Evolutionary conservation across 1,139 yeast species (phyloP).

Genomic region (Blastobotrys arbuscula): DNA sequence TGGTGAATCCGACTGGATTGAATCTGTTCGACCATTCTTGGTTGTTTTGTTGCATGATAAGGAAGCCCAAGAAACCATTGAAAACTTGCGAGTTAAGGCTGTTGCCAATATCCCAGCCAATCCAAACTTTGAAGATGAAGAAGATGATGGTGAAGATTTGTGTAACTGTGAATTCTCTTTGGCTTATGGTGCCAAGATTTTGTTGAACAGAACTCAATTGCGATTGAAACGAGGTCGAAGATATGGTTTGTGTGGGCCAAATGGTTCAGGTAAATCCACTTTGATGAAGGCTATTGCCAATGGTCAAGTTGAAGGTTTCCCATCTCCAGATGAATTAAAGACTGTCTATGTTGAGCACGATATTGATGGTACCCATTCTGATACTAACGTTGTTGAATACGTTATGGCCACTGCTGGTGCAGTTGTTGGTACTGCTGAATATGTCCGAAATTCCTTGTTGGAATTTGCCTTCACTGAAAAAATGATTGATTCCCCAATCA

Average conservation of each 20-base stretch:
- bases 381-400: slow-evolving; percentile 86
- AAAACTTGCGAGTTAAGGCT: slow-evolving; percentile 92
- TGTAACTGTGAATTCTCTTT: slow-evolving; percentile 99
- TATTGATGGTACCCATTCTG: slow-evolving; percentile 97
- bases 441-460: slow-evolving; percentile 59
- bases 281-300: slow-evolving; percentile 99
- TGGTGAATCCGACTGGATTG: slow-evolving; percentile 87
- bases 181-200: slow-evolving; percentile 99
- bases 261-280: slow-evolving; percentile 99
- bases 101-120: slow-evolving; percentile 97
- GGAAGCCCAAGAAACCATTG: slow-evolving; percentile 85
- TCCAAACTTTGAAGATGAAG: slow-evolving; percentile 96
- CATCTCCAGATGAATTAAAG: slow-evolving; percentile 96
- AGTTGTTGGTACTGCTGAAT: slow-evolving; percentile 57
- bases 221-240: slow-evolving; percentile 99
- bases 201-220: slow-evolving; percentile 98
- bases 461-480: slow-evolving; percentile 92
- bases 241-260: slow-evolving; percentile 99
- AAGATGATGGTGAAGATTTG: slow-evolving; percentile 99
- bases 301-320: slow-evolving; percentile 99
- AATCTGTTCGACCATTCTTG: slow-evolving; percentile 85
- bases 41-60: slow-evolving; percentile 93
- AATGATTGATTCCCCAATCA: slow-evolving; percentile 88
- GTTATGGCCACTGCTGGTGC: slow-evolving; percentile 64
- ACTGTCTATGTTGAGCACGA: slow-evolving; percentile 99